Evolutionary conservation across 164 flowering plant species (phyloP).

Genomic region (Berberis thunbergii): DNA sequence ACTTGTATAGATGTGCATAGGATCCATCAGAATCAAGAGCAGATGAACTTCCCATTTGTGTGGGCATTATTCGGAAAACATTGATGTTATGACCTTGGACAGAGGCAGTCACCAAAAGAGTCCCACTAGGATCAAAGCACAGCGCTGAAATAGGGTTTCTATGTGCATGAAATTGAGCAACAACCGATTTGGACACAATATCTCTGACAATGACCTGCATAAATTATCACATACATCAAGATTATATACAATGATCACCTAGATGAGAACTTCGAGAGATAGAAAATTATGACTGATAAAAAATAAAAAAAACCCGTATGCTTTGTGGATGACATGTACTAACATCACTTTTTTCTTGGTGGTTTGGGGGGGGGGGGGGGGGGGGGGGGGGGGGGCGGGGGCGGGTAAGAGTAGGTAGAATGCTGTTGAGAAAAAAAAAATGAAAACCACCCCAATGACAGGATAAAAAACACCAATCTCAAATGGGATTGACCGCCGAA

Average conservation of each 20-base stretch:
- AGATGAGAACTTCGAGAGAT: neutral
- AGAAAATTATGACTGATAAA: neutral
- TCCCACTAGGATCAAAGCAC: constrained; percentile 81
- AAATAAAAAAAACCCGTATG: too few species aligned
- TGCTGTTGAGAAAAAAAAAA: too few species aligned
- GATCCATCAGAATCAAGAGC: constrained; percentile 32
- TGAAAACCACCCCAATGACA: too few species aligned
- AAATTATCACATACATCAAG: neutral
- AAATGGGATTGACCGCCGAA: too few species aligned
- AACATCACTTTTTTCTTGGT: too few species aligned
- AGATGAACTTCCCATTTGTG: constrained; percentile 22
- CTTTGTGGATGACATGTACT: too few species aligned
- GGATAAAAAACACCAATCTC: too few species aligned
- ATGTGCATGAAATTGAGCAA: constrained; percentile 75
- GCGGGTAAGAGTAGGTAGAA: too few species aligned
- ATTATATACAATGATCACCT: neutral
- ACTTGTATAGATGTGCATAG: constrained; percentile 56
- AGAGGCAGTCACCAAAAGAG: constrained; percentile 70
- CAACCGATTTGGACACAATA: constrained; percentile 39
- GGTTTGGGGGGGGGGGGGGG: too few species aligned
- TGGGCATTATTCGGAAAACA: constrained; percentile 66
- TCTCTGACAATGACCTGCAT: constrained; percentile 67
- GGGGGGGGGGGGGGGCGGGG: too few species aligned
- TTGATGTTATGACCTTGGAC: constrained; percentile 74
- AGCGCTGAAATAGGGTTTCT: constrained; percentile 69